These are phyloP conservation scores for Caryopteris hybrid DNA, from an alignment of 305 asterid species.

Conservation along the genomic window DNA sequence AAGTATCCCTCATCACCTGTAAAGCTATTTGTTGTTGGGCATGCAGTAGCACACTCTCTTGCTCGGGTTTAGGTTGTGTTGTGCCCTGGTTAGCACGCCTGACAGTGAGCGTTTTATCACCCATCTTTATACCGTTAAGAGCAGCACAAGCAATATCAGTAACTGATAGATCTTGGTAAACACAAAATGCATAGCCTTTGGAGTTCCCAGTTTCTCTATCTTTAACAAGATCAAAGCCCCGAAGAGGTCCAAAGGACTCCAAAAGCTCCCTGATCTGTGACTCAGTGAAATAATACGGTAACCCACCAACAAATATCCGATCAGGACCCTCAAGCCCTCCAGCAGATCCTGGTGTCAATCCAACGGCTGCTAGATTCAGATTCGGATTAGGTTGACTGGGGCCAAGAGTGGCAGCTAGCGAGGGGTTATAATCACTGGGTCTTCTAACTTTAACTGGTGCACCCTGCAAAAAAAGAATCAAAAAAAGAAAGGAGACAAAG, in stretches of 20 bases:
- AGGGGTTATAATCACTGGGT: conserved; percentile 95
- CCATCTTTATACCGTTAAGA: conserved; percentile 98
- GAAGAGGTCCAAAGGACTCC: conserved; percentile 94
- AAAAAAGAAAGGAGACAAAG: background rate
- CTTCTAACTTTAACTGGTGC: conserved; percentile 97
- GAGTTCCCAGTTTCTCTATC: conserved; percentile 98
- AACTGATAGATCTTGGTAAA: conserved; percentile 81
- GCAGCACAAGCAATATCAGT: conserved; percentile 99
- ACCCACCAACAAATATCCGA: conserved; percentile 91
- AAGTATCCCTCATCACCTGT: conserved; percentile 46
- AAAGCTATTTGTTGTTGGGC: conserved; percentile 95
- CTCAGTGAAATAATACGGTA: conserved; percentile 91
- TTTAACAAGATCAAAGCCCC: conserved; percentile 93
- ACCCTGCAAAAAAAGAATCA: conserved; percentile 46
- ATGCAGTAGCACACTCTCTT: conserved; percentile 82
- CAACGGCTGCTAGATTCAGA: conserved; percentile 89
- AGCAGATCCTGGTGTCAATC: conserved; percentile 82
- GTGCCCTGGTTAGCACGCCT: conserved; percentile 94
- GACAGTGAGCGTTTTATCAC: conserved; percentile 93
- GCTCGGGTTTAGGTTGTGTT: conserved; percentile 92
- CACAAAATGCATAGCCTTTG: conserved; percentile 98
- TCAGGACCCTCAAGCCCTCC: conserved; percentile 98
- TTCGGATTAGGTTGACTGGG: conserved; percentile 93
- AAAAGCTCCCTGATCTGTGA: conserved; percentile 88
- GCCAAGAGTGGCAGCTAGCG: conserved; percentile 93